Conservation (phyloP, 1,284 basidiomycete species). For the Microbotryum scabiosae region DNA sequence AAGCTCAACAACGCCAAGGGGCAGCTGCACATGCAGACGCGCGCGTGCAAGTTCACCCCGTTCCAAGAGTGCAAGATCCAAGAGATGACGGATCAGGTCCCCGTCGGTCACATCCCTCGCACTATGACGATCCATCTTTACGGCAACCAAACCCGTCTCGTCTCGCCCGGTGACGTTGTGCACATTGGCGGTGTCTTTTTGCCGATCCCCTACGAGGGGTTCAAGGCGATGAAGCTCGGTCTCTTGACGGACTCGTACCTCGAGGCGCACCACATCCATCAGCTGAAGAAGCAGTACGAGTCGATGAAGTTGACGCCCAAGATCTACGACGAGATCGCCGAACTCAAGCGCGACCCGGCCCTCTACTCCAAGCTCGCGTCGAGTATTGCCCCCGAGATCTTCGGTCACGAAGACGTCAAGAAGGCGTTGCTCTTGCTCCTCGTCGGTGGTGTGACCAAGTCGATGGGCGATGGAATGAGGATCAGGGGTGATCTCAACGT, state of each 20-base stretch:
- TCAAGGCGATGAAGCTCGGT: conserved; percentile 82
- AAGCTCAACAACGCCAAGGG: conserved; percentile 79
- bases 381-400: conserved; percentile 93
- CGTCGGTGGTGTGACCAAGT: conserved; percentile 92
- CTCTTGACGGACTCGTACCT: conserved; percentile 96
- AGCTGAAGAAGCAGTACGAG: conserved; percentile 95
- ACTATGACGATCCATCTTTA: conserved; percentile 95
- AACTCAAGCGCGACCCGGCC: conserved; percentile 61
- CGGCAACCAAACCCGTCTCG: conserved; percentile 76
- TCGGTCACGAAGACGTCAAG: conserved; percentile 95
- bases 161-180: conserved; percentile 94
- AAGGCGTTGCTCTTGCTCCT: conserved; percentile 90
- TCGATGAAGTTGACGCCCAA: conserved; percentile 88
- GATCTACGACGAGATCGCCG: conserved; percentile 61
- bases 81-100: conserved; percentile 99
- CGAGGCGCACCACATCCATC: conserved; percentile 80
- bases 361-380: conserved; percentile 73
- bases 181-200: conserved; percentile 83
- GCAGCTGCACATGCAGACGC: conserved; percentile 94
- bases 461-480: conserved; percentile 94
- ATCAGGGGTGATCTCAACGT: conserved; percentile 97
- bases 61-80: conserved; percentile 99
- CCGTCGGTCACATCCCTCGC: conserved; percentile 96
- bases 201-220: conserved; percentile 81
- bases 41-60: conserved; percentile 91